Conservation (phyloP, 176 grass and related monocot genomes). For the Raddia guianensis region DNA sequence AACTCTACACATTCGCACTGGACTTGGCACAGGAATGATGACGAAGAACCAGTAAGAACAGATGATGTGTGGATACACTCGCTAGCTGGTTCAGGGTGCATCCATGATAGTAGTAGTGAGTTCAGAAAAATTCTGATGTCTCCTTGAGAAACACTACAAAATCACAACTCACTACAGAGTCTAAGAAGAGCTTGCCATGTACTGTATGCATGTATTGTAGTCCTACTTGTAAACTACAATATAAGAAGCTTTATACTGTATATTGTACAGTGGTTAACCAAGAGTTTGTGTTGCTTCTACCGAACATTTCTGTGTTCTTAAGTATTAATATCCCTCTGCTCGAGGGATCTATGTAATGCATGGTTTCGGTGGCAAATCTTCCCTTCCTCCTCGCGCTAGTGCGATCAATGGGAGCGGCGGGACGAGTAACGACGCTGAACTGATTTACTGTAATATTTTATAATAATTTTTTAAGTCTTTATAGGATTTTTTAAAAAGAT, state of each 20-base stretch:
- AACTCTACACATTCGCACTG: slow-evolving; percentile 84
- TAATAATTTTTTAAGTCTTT: too few species aligned
- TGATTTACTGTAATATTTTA: too few species aligned
- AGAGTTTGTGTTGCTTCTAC: background rate
- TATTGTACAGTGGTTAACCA: slow-evolving; percentile 11
- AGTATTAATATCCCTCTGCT: background rate
- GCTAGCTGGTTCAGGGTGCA: slow-evolving; percentile 56
- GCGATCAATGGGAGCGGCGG: too few species aligned
- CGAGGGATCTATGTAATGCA: too few species aligned
- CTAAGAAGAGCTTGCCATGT: slow-evolving; percentile 3
- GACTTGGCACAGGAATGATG: slow-evolving; percentile 97
- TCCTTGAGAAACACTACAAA: slow-evolving; percentile 45
- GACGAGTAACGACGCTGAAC: too few species aligned
- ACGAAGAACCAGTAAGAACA: slow-evolving; percentile 70
- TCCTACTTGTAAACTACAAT: background rate
- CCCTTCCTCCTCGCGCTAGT: too few species aligned
- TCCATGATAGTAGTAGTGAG: slow-evolving; percentile 35
- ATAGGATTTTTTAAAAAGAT: too few species aligned
- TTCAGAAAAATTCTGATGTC: slow-evolving; percentile 74
- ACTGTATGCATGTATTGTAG: slow-evolving; percentile 42
- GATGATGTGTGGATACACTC: slow-evolving; percentile 95
- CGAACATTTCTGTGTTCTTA: background rate
- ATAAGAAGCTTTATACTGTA: slow-evolving; percentile 10
- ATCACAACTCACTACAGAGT: background rate
- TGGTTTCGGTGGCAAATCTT: too few species aligned